phyloP scores from a whole-genome alignment of 169 alveolate genomes.

The Cryptosporidium xiaoi region DNA sequence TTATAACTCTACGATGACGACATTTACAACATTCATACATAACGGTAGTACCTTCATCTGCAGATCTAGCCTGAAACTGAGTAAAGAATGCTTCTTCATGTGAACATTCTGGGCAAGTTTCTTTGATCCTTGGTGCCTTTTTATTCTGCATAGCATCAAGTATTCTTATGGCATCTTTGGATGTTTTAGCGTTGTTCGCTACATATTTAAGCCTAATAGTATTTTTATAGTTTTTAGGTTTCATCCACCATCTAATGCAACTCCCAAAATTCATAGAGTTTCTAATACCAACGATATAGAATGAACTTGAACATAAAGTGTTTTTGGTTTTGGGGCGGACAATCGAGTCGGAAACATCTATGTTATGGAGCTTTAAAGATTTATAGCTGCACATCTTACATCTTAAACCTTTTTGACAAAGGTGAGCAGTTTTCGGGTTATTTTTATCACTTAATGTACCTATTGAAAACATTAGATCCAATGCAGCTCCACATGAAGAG shows the following conservation, averaged over 20 bases:
- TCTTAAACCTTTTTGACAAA: neutral
- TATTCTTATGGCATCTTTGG: slow-evolving; percentile 45
- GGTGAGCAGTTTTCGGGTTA: neutral
- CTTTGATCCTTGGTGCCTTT: slow-evolving; percentile 77
- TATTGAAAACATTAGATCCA: slow-evolving; percentile 12
- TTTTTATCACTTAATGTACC: neutral
- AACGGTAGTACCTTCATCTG: slow-evolving; percentile 90
- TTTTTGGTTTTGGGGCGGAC: neutral
- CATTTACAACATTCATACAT: slow-evolving; percentile 87
- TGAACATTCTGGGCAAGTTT: slow-evolving; percentile 86
- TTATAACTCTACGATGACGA: slow-evolving; percentile 84
- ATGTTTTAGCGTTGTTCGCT: neutral
- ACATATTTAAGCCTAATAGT: neutral
- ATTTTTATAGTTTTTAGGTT: neutral
- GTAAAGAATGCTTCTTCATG: slow-evolving; percentile 83
- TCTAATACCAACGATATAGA: slow-evolving; percentile 47
- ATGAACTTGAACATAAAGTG: neutral
- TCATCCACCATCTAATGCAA: slow-evolving; percentile 34
- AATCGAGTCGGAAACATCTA: slow-evolving; percentile 23
- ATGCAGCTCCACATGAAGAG: slow-evolving; percentile 38
- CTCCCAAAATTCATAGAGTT: slow-evolving; percentile 17
- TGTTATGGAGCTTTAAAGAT: neutral
- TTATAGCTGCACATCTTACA: slow-evolving; percentile 30
- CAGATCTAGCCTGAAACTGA: slow-evolving; percentile 88
- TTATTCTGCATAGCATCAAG: slow-evolving; percentile 77